Base-by-base conservation (phyloP, 176 grass and related monocot species). In the Aechmea fasciata region DNA sequence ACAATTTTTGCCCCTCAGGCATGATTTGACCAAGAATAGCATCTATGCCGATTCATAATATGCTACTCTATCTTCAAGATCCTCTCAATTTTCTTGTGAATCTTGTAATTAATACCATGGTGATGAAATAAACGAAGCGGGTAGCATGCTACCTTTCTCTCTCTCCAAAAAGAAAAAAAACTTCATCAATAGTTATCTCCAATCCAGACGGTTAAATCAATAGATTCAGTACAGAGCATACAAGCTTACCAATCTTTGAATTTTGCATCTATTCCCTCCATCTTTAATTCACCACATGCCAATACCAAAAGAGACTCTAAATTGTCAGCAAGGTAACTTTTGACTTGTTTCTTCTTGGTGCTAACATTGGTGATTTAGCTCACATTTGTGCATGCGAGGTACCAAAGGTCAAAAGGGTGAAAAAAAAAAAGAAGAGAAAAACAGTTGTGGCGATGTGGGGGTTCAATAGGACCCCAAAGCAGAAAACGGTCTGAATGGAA, bases 181-280 rank as follows among this genome's bases (percentile, higher is more conserved):
- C 64, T 99, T 99, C 80, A 90, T 93, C 62, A 69, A 99, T 68
- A 93, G 64, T 66, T 97, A n/a, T 92, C 94, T 11, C 94, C 94
- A 0, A 92, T 97, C 2, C 89, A 87, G 79, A 89, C 89, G 55
- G 77, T 90, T 55, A 92, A 81, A 80, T 83, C 93, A 4, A 65
- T 67, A 0, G 87, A 91, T 65, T 77, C 81, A 2, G 15, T 69
- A 53, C 84, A 63, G 19, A 77, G 80, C 52, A 24, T 83, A 25
- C 93, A 97, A 50, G 84, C 77, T 18, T 85, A 90, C 63, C 93
- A 92, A 11, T 78, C 92, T 29, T 55, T 96, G 53, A 96, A 91
- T 71, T 76, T 87, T 51, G 71, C 85, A 18, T 80, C 89, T 11
- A 61, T 91, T 69, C 90, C 83, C 23, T 92, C 90, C n/a, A 90